phyloP scores from a whole-genome alignment of 352 stramenopile genomes.

The Phytophthora cryptogea region DNA sequence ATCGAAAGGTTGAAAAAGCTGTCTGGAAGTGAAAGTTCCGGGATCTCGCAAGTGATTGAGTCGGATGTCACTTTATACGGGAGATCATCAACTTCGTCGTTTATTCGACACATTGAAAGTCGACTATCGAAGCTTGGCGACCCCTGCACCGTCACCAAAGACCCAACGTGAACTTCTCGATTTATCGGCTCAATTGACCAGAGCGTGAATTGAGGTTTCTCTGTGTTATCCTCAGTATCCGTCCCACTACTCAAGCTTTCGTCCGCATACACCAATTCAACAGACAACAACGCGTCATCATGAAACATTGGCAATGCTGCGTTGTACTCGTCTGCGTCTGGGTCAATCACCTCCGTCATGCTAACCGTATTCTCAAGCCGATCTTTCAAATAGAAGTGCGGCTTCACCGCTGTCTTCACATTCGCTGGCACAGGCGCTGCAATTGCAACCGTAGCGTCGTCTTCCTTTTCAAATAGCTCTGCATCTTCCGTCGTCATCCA shows the following conservation, averaged over 20 bases:
- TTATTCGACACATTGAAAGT: constrained; percentile 26
- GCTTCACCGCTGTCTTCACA: constrained; percentile 13
- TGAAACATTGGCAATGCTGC: constrained; percentile 19
- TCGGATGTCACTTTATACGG: constrained; percentile 24
- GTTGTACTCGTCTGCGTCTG: constrained; percentile 44
- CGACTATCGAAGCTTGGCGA: constrained; percentile 21
- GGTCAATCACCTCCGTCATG: constrained; percentile 25
- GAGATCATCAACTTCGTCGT: constrained; percentile 5
- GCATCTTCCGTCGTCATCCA: constrained; percentile 35
- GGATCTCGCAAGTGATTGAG: constrained; percentile 31
- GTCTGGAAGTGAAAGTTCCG: constrained; percentile 4
- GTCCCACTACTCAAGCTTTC: constrained; percentile 1
- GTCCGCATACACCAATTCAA: constrained; percentile 23
- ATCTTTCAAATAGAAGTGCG: constrained; percentile 27
- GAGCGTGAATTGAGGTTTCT: constrained; percentile 16
- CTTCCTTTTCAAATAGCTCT: background rate
- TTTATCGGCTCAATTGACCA: constrained; percentile 32
- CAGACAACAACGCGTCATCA: constrained; percentile 19
- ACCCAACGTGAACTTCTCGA: constrained; percentile 27
- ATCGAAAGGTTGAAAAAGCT: constrained; percentile 18
- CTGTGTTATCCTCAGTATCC: constrained; percentile 9
- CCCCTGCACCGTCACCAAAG: constrained; percentile 29
- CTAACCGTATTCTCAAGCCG: constrained; percentile 28
- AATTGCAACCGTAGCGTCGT: background rate
- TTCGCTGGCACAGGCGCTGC: background rate